These are phyloP conservation scores for Gamarada debralockiae DNA, from an alignment of 495 filamentous ascomycete genomes.

Conservation along the genomic window DNA sequence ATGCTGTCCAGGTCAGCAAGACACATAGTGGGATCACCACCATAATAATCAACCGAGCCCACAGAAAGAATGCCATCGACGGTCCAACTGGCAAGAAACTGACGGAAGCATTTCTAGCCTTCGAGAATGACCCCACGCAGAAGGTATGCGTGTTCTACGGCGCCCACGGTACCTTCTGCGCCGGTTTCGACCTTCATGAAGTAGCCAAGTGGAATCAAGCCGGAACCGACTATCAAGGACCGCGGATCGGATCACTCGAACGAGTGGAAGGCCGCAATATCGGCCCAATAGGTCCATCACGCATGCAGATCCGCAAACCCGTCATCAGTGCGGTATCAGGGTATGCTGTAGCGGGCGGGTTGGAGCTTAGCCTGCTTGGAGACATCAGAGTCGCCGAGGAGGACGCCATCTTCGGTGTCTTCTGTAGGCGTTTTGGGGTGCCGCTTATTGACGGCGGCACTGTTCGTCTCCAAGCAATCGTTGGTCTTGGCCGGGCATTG, in stretches of 20 bases:
- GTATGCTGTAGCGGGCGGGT: conserved; percentile 45
- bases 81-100: conserved; percentile 33
- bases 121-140: conserved; percentile 39
- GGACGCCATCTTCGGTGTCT: conserved; percentile 44
- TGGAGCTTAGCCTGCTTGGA: conserved; percentile 42
- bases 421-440: conserved; percentile 45
- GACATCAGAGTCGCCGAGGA: conserved; percentile 46
- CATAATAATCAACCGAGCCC: conserved; percentile 37
- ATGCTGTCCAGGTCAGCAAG: neutral
- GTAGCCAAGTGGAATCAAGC: conserved; percentile 23
- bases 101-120: conserved; percentile 34
- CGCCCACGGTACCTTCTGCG: conserved; percentile 46
- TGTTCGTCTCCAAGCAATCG: conserved; percentile 41
- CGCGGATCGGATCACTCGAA: conserved; percentile 23
- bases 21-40: conserved; percentile 35
- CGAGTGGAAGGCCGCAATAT: conserved; percentile 12
- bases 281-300: neutral
- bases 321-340: conserved; percentile 42
- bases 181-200: conserved; percentile 52
- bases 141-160: conserved; percentile 47
- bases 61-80: conserved; percentile 39
- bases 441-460: conserved; percentile 49
- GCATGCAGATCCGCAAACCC: neutral
- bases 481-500: conserved; percentile 44
- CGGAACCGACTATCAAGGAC: neutral